These are phyloP conservation scores for Podaxis sp. DNA, from an alignment of 768 basidiomycete species.

Conservation along the genomic window DNA sequence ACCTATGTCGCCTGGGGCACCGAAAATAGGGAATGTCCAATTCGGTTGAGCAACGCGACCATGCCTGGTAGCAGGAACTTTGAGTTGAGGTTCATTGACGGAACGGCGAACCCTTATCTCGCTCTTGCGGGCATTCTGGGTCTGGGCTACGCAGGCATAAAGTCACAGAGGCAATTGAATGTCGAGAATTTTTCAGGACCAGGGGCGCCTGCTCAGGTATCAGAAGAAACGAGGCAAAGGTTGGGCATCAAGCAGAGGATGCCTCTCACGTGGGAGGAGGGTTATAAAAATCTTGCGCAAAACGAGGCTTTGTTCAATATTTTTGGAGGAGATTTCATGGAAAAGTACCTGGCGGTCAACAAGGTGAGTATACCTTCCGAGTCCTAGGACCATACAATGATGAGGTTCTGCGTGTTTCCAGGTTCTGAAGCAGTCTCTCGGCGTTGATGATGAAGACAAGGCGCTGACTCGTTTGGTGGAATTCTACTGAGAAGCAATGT, in stretches of 20 bases:
- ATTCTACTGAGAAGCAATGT: neutral
- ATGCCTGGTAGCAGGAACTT: constrained; percentile 55
- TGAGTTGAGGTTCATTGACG: constrained; percentile 64
- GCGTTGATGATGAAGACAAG: constrained; percentile 1
- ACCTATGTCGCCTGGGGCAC: constrained; percentile 70
- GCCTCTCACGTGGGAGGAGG: constrained; percentile 49
- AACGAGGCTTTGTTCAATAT: constrained; percentile 36
- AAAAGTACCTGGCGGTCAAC: constrained; percentile 48
- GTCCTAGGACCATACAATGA: neutral
- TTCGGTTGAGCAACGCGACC: constrained; percentile 54
- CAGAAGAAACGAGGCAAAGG: constrained; percentile 39
- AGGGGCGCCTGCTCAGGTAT: constrained; percentile 41
- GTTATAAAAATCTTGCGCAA: constrained; percentile 36
- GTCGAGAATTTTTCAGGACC: constrained; percentile 34
- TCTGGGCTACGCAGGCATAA: constrained; percentile 54
- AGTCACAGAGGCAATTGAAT: constrained; percentile 32
- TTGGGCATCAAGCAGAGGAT: constrained; percentile 50
- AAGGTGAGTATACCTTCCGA: neutral
- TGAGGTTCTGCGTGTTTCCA: neutral
- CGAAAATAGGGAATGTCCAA: constrained; percentile 65
- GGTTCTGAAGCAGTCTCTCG: neutral
- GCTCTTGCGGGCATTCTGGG: constrained; percentile 58
- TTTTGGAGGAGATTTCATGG: constrained; percentile 47
- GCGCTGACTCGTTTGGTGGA: constrained; percentile 6
- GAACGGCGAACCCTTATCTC: constrained; percentile 62